These are phyloP conservation scores for Penicillium lividum DNA, from an alignment of 495 filamentous ascomycete genomes.

Conservation along the genomic window DNA sequence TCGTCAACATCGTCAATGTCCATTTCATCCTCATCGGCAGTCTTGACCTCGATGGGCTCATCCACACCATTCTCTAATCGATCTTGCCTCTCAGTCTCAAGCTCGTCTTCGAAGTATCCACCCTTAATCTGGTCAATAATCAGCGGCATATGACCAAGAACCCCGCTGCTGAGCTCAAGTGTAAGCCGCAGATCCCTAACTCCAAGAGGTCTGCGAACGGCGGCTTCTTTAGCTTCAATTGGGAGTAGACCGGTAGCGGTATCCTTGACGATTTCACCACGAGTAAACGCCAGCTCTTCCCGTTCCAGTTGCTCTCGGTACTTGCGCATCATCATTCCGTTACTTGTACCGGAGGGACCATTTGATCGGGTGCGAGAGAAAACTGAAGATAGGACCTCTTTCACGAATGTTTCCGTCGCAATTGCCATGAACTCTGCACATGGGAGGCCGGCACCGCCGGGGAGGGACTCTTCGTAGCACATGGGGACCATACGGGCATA, in stretches of 20 bases:
- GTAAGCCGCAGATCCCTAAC: conserved; percentile 79
- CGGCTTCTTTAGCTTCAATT: conserved; percentile 69
- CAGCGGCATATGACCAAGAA: conserved; percentile 74
- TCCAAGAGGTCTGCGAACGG: conserved; percentile 64
- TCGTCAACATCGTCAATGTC: conserved; percentile 62
- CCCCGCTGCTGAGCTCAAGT: conserved; percentile 70
- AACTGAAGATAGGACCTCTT: conserved; percentile 78
- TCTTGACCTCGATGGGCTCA: conserved; percentile 40
- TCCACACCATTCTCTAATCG: conserved; percentile 36
- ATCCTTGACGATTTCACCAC: conserved; percentile 69
- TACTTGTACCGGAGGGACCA: conserved; percentile 66
- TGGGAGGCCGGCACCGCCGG: conserved; percentile 66
- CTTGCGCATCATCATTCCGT: conserved; percentile 75
- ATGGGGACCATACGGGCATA: conserved; percentile 87
- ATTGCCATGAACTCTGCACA: conserved; percentile 86
- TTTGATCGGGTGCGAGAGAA: conserved; percentile 79
- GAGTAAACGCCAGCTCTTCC: conserved; percentile 68
- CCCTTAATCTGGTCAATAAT: conserved; percentile 70
- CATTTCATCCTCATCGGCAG: conserved; percentile 49
- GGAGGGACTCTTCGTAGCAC: conserved; percentile 88
- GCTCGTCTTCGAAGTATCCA: conserved; percentile 72
- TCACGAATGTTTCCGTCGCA: conserved; percentile 89
- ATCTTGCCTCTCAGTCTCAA: conserved; percentile 59
- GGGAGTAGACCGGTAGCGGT: conserved; percentile 68
- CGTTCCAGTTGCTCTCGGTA: conserved; percentile 70